Percentiles rank a stretch among this genome's conserved stretches.
Evolutionary conservation across 2,329 filamentous ascomycete species (phyloP).

Genomic region (Aspergillus floridensis): DNA sequence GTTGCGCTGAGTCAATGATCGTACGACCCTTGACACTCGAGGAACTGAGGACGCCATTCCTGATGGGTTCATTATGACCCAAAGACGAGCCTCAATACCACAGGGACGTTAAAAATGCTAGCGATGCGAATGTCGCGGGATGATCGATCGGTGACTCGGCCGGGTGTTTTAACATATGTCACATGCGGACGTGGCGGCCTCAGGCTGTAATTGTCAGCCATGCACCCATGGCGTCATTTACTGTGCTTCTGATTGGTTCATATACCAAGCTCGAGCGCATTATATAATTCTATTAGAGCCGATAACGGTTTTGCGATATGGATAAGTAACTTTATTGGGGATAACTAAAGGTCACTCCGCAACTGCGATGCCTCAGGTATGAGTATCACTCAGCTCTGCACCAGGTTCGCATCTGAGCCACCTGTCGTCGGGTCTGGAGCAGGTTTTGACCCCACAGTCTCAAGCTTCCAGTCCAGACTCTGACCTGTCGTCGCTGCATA

Average conservation of each 20-base stretch:
- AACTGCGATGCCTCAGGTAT: no score
- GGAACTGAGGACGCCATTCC: constrained; percentile 17
- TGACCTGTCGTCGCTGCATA: not conserved
- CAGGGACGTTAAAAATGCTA: not conserved
- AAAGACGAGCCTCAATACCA: not conserved
- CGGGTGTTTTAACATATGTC: not conserved
- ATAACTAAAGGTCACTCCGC: no score
- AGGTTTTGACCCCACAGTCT: not conserved
- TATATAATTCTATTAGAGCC: not conserved
- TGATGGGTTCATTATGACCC: constrained; percentile 17
- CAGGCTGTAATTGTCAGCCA: not conserved
- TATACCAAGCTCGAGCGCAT: not conserved
- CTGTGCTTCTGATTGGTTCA: constrained; percentile 6
- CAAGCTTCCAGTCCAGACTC: not conserved
- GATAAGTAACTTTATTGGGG: no score
- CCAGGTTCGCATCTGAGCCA: not conserved
- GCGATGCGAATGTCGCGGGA: not conserved
- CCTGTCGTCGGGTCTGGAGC: not conserved
- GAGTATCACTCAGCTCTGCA: no score
- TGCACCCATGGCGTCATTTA: constrained; percentile 16
- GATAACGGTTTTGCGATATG: not conserved
- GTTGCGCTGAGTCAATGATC: constrained; percentile 12
- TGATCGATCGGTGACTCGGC: not conserved
- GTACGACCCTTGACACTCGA: constrained; percentile 10
- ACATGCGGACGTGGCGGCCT: not conserved